These are phyloP conservation scores for Botrytis paeoniae DNA, from an alignment of 2,329 filamentous ascomycete genomes.

Conservation along the genomic window DNA sequence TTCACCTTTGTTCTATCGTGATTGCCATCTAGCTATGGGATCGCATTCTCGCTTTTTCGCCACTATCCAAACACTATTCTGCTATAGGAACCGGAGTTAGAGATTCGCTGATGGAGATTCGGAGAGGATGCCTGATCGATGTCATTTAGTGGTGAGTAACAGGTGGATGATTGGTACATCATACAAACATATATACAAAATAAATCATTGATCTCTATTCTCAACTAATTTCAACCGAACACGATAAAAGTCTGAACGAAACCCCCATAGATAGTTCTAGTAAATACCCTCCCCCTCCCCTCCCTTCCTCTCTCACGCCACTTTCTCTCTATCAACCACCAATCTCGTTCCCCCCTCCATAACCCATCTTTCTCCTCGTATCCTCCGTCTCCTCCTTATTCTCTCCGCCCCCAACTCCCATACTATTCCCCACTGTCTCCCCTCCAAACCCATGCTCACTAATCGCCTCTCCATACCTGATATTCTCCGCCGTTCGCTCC, in stretches of 20 bases:
- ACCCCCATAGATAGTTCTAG: too few species aligned
- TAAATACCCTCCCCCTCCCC: background rate
- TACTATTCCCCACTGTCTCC: conserved; percentile 43
- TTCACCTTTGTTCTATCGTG: background rate
- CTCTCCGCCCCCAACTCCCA: conserved; percentile 37
- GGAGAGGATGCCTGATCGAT: background rate
- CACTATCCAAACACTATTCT: background rate
- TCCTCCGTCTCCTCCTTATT: conserved; percentile 40
- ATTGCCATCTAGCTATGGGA: background rate
- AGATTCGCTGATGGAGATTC: background rate
- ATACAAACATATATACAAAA: background rate
- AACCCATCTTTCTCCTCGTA: conserved; percentile 50
- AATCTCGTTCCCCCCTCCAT: conserved; percentile 53
- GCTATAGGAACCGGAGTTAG: background rate
- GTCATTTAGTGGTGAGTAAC: background rate
- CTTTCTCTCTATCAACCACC: conserved; percentile 44
- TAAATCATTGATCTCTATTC: background rate
- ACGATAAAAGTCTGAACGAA: background rate
- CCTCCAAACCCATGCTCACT: conserved; percentile 55
- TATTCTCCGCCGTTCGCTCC: conserved; percentile 49
- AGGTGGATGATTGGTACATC: background rate
- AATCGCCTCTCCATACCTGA: conserved; percentile 54
- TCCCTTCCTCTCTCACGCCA: background rate
- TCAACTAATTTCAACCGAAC: background rate
- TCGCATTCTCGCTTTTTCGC: background rate